Conservation (phyloP, 768 basidiomycete species). For the Phaeolepiota aurea region DNA sequence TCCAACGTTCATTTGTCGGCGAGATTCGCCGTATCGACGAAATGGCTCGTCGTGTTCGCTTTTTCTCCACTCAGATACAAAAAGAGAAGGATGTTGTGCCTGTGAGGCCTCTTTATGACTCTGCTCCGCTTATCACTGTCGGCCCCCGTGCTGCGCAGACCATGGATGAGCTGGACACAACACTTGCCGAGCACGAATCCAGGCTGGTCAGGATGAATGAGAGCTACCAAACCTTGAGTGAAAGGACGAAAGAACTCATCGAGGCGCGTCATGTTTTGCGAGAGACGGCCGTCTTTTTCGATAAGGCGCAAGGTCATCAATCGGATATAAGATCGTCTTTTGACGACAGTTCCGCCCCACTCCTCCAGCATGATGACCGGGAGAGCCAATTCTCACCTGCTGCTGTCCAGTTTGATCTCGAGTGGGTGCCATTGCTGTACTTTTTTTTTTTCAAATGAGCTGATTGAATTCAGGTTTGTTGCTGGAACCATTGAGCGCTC, state of each 20-base stretch:
- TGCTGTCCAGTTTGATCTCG: constrained; percentile 73
- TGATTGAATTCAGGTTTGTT: constrained; percentile 58
- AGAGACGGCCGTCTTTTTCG: constrained; percentile 96
- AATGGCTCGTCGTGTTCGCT: constrained; percentile 89
- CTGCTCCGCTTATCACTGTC: constrained; percentile 77
- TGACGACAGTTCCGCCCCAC: constrained; percentile 84
- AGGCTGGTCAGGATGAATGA: constrained; percentile 87
- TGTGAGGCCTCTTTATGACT: constrained; percentile 80
- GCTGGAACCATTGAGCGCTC: constrained; percentile 94
- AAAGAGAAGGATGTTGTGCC: constrained; percentile 79
- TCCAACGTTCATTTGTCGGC: constrained; percentile 96
- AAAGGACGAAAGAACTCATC: constrained; percentile 76
- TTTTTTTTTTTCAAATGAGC: not conserved
- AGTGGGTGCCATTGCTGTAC: constrained; percentile 40
- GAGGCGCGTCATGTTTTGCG: constrained; percentile 92
- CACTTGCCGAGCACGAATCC: constrained; percentile 78
- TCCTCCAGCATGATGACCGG: constrained; percentile 87
- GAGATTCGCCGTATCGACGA: constrained; percentile 95
- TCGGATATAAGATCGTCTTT: constrained; percentile 80
- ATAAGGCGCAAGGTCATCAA: constrained; percentile 79
- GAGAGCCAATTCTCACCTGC: constrained; percentile 50
- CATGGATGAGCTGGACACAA: constrained; percentile 88
- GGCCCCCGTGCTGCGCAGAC: constrained; percentile 91
- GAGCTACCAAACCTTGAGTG: constrained; percentile 82
- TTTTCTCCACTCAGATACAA: constrained; percentile 80